These are phyloP conservation scores for Ophiostoma ulmi DNA, from an alignment of 2,329 filamentous ascomycete species.

Conservation along the genomic window DNA sequence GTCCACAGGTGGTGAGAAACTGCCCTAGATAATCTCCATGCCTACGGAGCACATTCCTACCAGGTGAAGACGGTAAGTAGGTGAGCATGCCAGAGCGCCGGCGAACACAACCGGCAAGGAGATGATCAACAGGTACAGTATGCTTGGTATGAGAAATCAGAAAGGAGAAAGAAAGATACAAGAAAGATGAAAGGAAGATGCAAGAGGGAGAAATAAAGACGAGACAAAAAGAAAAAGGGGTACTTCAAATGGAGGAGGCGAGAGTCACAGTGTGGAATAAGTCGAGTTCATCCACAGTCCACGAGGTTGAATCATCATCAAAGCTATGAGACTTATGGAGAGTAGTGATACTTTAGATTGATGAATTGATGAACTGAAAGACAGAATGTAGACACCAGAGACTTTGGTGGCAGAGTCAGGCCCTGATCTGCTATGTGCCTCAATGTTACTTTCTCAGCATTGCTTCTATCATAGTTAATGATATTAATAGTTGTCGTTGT, in stretches of 20 bases:
- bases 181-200: not conserved
- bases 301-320: not conserved
- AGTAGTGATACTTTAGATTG: not conserved
- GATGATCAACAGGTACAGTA: not conserved
- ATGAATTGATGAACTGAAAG: not conserved
- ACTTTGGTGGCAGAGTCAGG: not conserved
- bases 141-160: not conserved
- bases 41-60: not conserved
- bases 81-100: not conserved
- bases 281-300: constrained; percentile 3
- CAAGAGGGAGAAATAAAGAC: not conserved
- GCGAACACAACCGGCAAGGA: not conserved
- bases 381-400: not conserved
- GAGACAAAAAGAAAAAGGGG: not conserved
- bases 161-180: not conserved
- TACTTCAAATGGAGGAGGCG: not conserved
- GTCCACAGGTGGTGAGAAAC: not conserved
- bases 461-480: not conserved
- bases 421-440: not conserved
- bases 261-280: not conserved
- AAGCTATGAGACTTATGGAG: not conserved
- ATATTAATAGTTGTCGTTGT: not conserved
- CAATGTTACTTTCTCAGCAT: not conserved
- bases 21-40: constrained; percentile 5
- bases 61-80: not conserved